Conservation (phyloP, 768 basidiomycete species). For the Leucogyrophana mollusca region DNA sequence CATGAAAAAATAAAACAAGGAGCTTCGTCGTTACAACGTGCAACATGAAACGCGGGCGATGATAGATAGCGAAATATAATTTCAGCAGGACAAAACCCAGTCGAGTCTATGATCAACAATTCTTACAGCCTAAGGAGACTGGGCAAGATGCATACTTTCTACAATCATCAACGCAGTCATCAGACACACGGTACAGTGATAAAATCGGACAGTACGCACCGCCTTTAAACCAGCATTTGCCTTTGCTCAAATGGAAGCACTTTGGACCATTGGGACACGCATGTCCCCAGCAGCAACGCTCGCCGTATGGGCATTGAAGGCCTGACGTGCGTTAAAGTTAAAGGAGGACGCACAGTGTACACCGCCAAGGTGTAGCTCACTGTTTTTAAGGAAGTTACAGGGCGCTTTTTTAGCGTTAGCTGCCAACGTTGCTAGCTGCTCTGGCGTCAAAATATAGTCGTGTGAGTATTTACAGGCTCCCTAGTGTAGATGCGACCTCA, state of each 20-base stretch:
- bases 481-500: slow-evolving; percentile 30
- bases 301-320: slow-evolving; percentile 71
- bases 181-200: not conserved
- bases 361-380: slow-evolving; percentile 30
- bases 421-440: slow-evolving; percentile 69
- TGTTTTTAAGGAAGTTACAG: slow-evolving; percentile 82
- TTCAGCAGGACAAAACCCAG: no score
- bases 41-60: no score
- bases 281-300: slow-evolving; percentile 82
- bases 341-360: slow-evolving; percentile 1
- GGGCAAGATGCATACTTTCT: slow-evolving; percentile 42
- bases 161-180: not conserved
- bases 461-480: slow-evolving; percentile 82
- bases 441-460: slow-evolving; percentile 69
- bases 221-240: slow-evolving; percentile 89
- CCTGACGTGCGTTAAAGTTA: slow-evolving; percentile 37
- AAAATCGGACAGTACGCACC: slow-evolving; percentile 29
- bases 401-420: slow-evolving; percentile 83
- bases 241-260: slow-evolving; percentile 67
- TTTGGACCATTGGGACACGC: slow-evolving; percentile 76
- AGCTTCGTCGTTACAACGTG: no score
- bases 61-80: no score
- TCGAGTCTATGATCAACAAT: slow-evolving; percentile 19
- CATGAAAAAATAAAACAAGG: slow-evolving; percentile 5
- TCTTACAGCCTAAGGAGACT: slow-evolving; percentile 10